Base-by-base conservation (phyloP, 2,329 filamentous ascomycete genomes). In the Monosporascus sp. region DNA sequence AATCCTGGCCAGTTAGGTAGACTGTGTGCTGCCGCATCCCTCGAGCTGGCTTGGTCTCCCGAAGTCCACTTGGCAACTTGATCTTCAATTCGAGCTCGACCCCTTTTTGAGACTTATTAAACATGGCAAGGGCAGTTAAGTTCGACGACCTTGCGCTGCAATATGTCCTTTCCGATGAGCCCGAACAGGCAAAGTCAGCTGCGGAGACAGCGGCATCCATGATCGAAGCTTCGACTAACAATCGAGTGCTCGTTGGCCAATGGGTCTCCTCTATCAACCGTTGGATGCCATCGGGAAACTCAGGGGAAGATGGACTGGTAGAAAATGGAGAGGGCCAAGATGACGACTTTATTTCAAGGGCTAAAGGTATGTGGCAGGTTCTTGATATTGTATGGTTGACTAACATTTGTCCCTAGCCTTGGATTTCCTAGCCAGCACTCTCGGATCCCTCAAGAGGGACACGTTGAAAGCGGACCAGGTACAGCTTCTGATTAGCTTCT, bases 201-300 rank as follows among this genome's bases (percentile, higher is more conserved):
- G 70, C 75, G 31, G 68, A 74, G 50, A 72, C 74, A 49, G 74
- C 78, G n/a, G 78, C 78, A 46, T 46, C 43, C 8, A 27, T 19
- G 11, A 78, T 81, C 22, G 69, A 79, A 63, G 67, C 64, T 52
- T 70, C 75, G 7, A 58, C 73, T 0, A 67, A 74, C 41, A 73
- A 67, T 58, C 72, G 75, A 48, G 71, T 76, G 48, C 71, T 75
- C 3, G 71, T 82, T 44, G 77, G 76, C 17, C 75, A 78, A 62
- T 82, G 79, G 79, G 79, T 80, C 27, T 75, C 79, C 46, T 78
- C 79, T 37, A 77, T 82, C 52, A 74, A 78, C 59, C 74, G 72
- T 52, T 82, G 79, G 79, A 79, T 82, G 71, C 75, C 43, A n/a
- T 27, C 22, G 22, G 24, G n/a, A 5, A 9, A 74, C 20, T 57